These are phyloP conservation scores for Solanum hybrid DNA, from an alignment of 305 asterid genomes.

Conservation along the genomic window DNA sequence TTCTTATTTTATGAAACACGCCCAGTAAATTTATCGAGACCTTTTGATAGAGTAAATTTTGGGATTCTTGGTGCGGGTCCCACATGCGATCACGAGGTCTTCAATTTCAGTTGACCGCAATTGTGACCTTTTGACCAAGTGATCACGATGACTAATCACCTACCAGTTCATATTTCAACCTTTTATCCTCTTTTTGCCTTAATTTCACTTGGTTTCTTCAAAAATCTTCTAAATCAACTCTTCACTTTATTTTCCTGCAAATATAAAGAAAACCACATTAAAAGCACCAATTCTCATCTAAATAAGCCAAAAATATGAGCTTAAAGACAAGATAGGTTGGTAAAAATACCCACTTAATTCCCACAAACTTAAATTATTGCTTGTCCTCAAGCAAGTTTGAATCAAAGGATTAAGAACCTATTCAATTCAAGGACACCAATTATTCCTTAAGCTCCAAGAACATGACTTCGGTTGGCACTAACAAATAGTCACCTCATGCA, in stretches of 20 bases:
- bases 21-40: background rate
- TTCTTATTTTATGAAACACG: background rate
- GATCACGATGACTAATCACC: background rate
- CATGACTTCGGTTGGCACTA: background rate
- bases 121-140: background rate
- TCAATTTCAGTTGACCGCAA: background rate
- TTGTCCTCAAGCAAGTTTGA: background rate
- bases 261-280: background rate
- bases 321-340: background rate
- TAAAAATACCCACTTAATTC: background rate
- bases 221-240: background rate
- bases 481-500: background rate
- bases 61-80: background rate
- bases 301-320: background rate
- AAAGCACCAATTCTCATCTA: background rate
- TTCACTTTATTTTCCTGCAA: background rate
- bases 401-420: background rate
- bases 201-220: background rate
- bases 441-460: background rate
- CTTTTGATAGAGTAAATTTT: background rate
- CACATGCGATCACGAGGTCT: background rate
- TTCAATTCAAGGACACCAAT: background rate
- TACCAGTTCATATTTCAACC: background rate
- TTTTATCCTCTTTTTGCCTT: background rate
- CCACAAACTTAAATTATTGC: background rate